A percentile compares a stretch with the other conserved stretches of the same genome.
Evolutionary conservation across 805 yeast genomes (phyloP).

Genomic region (Ogataea populi-albae): DNA sequence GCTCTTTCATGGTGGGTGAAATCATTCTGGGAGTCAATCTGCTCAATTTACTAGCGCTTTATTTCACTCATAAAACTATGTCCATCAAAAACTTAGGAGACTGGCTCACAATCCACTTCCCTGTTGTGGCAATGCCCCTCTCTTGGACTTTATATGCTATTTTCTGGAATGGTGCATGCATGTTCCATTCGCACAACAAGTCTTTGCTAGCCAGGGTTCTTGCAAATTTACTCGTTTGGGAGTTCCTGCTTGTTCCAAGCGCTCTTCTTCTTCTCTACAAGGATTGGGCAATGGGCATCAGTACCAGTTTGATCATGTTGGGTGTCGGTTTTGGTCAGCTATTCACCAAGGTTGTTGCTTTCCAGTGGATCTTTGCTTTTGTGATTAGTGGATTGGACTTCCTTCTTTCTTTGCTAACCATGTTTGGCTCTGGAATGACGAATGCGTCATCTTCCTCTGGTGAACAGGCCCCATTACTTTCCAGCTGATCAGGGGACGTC

Average conservation of each 20-base stretch:
- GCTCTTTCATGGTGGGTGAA: constrained; percentile 59
- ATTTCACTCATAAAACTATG: constrained; percentile 60
- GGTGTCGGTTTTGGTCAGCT: constrained; percentile 73
- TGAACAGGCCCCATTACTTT: constrained; percentile 35
- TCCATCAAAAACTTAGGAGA: constrained; percentile 47
- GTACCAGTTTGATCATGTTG: constrained; percentile 54
- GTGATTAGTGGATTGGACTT: constrained; percentile 58
- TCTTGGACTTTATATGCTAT: constrained; percentile 71
- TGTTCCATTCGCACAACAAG: constrained; percentile 58
- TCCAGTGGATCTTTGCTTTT: constrained; percentile 86
- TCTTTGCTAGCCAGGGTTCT: constrained; percentile 58
- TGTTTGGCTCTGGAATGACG: constrained; percentile 35
- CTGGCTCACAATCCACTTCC: constrained; percentile 61
- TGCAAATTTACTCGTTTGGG: constrained; percentile 78
- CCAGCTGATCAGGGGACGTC: constrained; percentile 16
- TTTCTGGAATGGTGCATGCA: constrained; percentile 84
- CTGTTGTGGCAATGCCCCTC: constrained; percentile 67
- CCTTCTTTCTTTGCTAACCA: constrained; percentile 46
- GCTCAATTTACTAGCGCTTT: constrained; percentile 52
- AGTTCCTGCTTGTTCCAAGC: constrained; percentile 63
- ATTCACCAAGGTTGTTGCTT: constrained; percentile 63
- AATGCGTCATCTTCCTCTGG: constrained; percentile 4
- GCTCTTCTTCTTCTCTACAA: constrained; percentile 54
- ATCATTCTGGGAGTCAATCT: constrained; percentile 57
- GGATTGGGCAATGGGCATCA: constrained; percentile 70